A percentile compares a stretch with the other conserved stretches of the same genome.
These are phyloP conservation scores for Pythium monospermum DNA, from an alignment of 352 stramenopile species.

Conservation along the genomic window DNA sequence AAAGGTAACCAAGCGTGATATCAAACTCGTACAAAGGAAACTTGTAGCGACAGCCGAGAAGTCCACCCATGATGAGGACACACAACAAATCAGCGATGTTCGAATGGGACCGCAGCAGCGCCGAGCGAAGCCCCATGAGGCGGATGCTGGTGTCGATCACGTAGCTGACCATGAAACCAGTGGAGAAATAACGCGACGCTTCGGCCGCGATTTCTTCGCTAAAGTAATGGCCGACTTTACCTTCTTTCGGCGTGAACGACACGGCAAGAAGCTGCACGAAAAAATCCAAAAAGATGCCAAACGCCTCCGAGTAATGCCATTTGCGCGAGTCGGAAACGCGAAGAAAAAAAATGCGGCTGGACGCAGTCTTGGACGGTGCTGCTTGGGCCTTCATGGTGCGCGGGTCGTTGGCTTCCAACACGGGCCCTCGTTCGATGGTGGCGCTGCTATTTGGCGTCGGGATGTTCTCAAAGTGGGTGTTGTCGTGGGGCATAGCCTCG, in stretches of 20 bases:
- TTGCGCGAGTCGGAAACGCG: conserved; percentile 85
- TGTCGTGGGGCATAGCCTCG: too few species aligned
- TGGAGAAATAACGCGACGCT: conserved; percentile 69
- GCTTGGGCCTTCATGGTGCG: too few species aligned
- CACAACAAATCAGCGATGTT: conserved; percentile 79
- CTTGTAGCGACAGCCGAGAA: conserved; percentile 48
- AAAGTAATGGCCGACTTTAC: conserved; percentile 30
- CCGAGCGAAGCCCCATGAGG: conserved; percentile 60
- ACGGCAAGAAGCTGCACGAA: conserved; percentile 78
- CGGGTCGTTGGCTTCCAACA: too few species aligned
- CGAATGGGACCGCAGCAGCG: conserved; percentile 75
- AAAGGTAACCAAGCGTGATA: conserved; percentile 67
- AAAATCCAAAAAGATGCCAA: conserved; percentile 84
- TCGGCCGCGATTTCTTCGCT: conserved; percentile 59
- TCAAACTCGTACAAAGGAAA: conserved; percentile 63
- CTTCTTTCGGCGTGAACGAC: conserved; percentile 59
- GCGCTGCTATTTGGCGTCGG: too few species aligned
- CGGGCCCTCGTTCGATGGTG: too few species aligned
- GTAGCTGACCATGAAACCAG: conserved; percentile 74
- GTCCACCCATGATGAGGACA: conserved; percentile 54
- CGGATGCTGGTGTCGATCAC: conserved; percentile 82
- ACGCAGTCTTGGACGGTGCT: conserved; percentile 3
- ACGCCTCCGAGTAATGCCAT: conserved; percentile 86
- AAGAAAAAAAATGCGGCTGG: conserved; percentile 67
- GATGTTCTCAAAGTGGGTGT: too few species aligned